Conservation (phyloP, 345 rosid genomes). For the Rhizophora mangle region DNA sequence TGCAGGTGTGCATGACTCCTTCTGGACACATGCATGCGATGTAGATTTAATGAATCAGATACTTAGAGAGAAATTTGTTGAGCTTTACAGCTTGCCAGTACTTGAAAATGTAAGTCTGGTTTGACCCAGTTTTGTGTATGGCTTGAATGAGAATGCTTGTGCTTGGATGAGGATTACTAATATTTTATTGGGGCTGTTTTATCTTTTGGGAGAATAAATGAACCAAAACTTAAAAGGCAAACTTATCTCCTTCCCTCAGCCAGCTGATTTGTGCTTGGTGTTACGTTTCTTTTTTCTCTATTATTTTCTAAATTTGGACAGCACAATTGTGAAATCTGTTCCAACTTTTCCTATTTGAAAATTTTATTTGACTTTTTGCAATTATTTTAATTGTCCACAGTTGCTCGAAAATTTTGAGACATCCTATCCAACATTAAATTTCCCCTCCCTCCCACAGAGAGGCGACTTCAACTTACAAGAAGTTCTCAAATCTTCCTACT, state of each 20-base stretch:
- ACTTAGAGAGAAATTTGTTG: slow-evolving; percentile 86
- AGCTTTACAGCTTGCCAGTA: slow-evolving; percentile 73
- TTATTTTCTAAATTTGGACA: neutral
- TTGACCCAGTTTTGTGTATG: neutral
- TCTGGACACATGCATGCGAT: slow-evolving; percentile 97
- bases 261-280: no score
- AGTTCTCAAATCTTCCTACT: slow-evolving; percentile 78
- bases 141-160: neutral
- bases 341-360: neutral
- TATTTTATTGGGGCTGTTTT: neutral
- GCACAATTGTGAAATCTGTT: neutral
- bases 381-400: slow-evolving; percentile 39
- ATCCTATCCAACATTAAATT: slow-evolving; percentile 57
- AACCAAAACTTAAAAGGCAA: neutral
- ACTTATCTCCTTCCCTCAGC: no score
- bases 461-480: slow-evolving; percentile 74
- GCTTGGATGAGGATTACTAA: neutral
- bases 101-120: slow-evolving; percentile 82
- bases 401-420: slow-evolving; percentile 78
- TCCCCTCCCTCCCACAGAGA: slow-evolving; percentile 84
- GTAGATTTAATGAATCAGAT: slow-evolving; percentile 88
- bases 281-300: no score
- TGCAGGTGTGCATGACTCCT: slow-evolving; percentile 97
- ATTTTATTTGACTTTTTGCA: slow-evolving; percentile 16
- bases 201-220: neutral